A percentile compares a stretch with the other conserved stretches of the same genome.
phyloP scores from a whole-genome alignment of 768 basidiomycete genomes.

The Lactarius akahatsu region DNA sequence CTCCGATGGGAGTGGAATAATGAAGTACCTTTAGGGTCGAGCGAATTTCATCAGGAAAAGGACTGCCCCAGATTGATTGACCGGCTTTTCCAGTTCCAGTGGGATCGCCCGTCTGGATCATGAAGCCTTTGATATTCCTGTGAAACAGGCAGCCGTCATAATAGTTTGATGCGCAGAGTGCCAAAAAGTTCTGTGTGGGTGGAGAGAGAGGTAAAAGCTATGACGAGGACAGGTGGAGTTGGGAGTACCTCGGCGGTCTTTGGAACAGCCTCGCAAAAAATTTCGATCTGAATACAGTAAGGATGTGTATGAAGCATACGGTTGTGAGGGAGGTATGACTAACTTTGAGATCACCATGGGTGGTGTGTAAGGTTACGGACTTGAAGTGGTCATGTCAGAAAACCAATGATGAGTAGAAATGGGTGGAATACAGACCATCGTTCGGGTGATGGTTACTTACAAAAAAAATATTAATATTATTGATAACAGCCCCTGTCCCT shows the following conservation, averaged over 20 bases:
- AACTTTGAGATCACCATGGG: conserved; percentile 95
- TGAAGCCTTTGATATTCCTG: conserved; percentile 94
- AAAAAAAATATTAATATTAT: not conserved
- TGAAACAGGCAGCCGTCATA: conserved; percentile 88
- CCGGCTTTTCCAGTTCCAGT: conserved; percentile 92
- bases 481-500: conserved; percentile 2
- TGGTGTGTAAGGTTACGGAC: conserved; percentile 95
- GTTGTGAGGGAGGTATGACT: conserved; percentile 4
- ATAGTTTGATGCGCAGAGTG: conserved; percentile 85
- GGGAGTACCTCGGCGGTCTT: conserved; percentile 81
- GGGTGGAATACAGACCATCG: conserved; percentile 9
- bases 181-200: conserved; percentile 80
- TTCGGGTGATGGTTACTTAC: conserved; percentile 28
- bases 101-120: conserved; percentile 92
- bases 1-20: conserved; percentile 24
- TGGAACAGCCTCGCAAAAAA: conserved; percentile 97
- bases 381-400: conserved; percentile 35
- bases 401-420: conserved; percentile 3
- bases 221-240: conserved; percentile 17
- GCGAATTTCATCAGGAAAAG: conserved; percentile 89
- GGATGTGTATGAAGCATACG: conserved; percentile 2
- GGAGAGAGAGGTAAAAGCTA: not conserved
- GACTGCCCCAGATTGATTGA: conserved; percentile 92
- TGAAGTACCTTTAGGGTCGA: conserved; percentile 83
- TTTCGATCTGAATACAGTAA: conserved; percentile 64